A percentile compares a stretch with the other conserved stretches of the same genome.
phyloP scores from a whole-genome alignment of 176 grass and related monocot genomes.

The Carex parvula region DNA sequence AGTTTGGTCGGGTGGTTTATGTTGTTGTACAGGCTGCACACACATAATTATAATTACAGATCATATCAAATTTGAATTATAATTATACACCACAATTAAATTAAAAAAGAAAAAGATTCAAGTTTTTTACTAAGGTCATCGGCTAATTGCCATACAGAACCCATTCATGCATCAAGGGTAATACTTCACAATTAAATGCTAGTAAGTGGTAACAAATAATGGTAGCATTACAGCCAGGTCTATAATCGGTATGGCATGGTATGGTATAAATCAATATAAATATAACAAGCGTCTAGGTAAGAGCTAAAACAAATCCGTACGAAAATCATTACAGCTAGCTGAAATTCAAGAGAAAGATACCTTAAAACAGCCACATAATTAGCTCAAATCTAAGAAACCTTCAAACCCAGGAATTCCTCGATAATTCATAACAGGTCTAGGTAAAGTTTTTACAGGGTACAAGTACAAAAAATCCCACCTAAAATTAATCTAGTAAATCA shows the following conservation, averaged over 20 bases:
- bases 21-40: conserved; percentile 88
- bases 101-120: neutral
- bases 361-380: neutral
- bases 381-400: neutral
- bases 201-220: neutral
- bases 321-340: neutral
- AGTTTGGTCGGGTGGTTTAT: conserved; percentile 85
- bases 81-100: neutral
- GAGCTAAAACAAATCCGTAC: neutral
- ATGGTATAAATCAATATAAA: neutral
- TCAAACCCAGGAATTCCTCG: neutral
- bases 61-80: neutral
- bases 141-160: neutral
- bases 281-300: neutral
- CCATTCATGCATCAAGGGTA: neutral
- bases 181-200: neutral
- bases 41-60: conserved; percentile 21
- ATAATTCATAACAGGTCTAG: neutral
- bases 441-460: too few relatives aligned
- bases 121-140: neutral
- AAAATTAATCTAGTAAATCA: neutral
- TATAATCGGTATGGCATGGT: neutral
- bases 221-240: neutral
- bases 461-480: too few relatives aligned
- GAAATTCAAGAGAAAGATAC: neutral